phyloP scores from a whole-genome alignment of 345 rosid species.

The Orychophragmus violaceus region DNA sequence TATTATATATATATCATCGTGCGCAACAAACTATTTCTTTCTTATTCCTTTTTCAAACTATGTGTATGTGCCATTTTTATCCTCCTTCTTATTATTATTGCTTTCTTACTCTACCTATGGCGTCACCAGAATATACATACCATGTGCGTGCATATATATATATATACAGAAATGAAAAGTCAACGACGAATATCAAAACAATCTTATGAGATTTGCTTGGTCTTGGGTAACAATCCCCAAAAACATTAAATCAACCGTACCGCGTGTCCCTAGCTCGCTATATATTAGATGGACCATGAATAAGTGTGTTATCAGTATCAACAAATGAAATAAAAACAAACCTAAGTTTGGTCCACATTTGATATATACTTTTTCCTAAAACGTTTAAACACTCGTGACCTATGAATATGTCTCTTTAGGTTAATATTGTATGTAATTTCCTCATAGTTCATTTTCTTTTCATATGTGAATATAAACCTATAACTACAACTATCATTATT shows the following conservation, averaged over 20 bases:
- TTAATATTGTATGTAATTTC: neutral
- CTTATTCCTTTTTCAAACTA: neutral
- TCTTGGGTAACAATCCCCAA: conserved; percentile 9
- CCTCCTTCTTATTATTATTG: conserved; percentile 23
- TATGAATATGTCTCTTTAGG: neutral
- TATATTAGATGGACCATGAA: neutral
- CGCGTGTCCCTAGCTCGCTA: neutral
- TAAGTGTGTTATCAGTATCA: neutral
- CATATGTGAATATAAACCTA: neutral
- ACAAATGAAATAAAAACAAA: neutral
- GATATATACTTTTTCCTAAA: neutral
- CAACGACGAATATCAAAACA: conserved; percentile 7
- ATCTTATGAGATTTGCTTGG: conserved; percentile 9
- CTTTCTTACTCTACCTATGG: conserved; percentile 40
- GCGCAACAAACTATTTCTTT: conserved; percentile 17
- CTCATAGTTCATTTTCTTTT: neutral
- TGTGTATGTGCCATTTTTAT: conserved; percentile 4
- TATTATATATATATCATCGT: conserved; percentile 31
- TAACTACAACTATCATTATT: neutral
- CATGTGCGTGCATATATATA: conserved; percentile 15
- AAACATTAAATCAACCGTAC: neutral
- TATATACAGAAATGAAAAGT: neutral
- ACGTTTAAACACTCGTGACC: conserved; percentile 16
- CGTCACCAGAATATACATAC: conserved; percentile 30
- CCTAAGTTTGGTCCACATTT: conserved; percentile 11